Percentiles rank a stretch among this genome's conserved stretches.
Evolutionary conservation across 768 basidiomycete species (phyloP).

Genomic region (Leccinum barrowsii): DNA sequence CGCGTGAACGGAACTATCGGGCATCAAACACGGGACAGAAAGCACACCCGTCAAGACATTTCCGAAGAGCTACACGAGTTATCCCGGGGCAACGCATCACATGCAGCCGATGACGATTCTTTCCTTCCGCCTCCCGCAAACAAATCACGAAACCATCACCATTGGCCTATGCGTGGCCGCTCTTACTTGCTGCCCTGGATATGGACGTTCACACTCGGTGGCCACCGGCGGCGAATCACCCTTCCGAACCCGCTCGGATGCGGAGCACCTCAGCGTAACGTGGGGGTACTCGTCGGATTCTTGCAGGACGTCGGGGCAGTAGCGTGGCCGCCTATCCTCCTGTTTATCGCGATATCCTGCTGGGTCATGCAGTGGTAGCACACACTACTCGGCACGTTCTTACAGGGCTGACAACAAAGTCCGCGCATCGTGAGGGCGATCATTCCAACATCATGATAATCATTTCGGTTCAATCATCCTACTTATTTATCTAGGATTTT

Average conservation of each 20-base stretch:
- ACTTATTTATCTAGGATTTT: background rate
- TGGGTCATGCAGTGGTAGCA: conserved; percentile 30
- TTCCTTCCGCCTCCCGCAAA: conserved; percentile 18
- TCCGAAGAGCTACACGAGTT: conserved; percentile 12
- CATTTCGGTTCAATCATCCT: background rate
- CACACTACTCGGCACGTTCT: background rate
- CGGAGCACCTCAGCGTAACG: conserved; percentile 15
- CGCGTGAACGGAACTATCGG: conserved; percentile 9
- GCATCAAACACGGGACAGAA: conserved; percentile 7
- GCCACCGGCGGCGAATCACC: conserved; percentile 22
- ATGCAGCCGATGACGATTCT: conserved; percentile 5
- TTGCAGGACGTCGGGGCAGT: conserved; percentile 30
- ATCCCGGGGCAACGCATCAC: conserved; percentile 1
- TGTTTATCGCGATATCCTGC: conserved; percentile 33
- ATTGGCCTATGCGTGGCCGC: conserved; percentile 9
- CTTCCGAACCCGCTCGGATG: conserved; percentile 19
- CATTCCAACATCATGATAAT: background rate
- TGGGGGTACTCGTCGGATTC: conserved; percentile 29
- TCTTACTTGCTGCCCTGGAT: conserved; percentile 16
- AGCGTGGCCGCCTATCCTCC: conserved; percentile 35
- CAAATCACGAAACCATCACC: conserved; percentile 9
- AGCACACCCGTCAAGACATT: conserved; percentile 6
- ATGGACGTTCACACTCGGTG: conserved; percentile 26
- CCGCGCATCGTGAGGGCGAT: background rate
- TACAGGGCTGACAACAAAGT: background rate